phyloP scores from a whole-genome alignment of 2,329 filamentous ascomycete species.

The Aspergillus viridinutans region DNA sequence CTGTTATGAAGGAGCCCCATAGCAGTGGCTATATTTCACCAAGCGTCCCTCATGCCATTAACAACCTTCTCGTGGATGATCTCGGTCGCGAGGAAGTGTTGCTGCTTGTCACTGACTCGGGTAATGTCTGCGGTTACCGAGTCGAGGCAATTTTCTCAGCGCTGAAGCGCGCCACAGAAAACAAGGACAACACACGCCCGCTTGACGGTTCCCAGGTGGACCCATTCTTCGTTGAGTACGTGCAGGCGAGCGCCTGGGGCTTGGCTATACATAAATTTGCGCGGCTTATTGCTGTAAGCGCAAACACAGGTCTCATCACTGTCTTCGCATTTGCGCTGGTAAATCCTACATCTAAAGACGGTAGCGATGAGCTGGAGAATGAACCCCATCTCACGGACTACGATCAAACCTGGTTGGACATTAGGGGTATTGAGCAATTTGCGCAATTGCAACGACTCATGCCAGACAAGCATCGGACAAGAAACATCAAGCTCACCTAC shows the following conservation, averaged over 20 bases:
- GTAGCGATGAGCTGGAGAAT: conserved; percentile 13
- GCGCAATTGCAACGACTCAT: conserved; percentile 24
- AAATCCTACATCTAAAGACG: conserved; percentile 21
- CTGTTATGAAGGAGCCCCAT: conserved; percentile 34
- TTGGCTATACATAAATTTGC: conserved; percentile 74
- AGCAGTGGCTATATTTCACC: conserved; percentile 54
- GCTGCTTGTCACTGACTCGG: conserved; percentile 66
- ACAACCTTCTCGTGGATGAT: conserved; percentile 65
- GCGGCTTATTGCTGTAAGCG: conserved; percentile 80
- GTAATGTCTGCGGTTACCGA: conserved; percentile 69
- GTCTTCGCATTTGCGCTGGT: conserved; percentile 58
- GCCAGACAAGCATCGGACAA: conserved; percentile 31
- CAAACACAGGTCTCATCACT: conserved; percentile 62
- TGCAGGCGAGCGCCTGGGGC: conserved; percentile 81
- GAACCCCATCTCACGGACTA: conserved; percentile 14
- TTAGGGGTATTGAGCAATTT: conserved; percentile 23
- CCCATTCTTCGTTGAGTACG: conserved; percentile 70
- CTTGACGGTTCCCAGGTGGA: conserved; percentile 33
- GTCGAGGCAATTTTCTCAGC: conserved; percentile 50
- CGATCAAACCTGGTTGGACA: conserved; percentile 33
- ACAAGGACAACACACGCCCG: conserved; percentile 16
- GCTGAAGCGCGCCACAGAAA: conserved; percentile 33
- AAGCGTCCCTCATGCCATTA: conserved; percentile 57
- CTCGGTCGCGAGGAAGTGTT: conserved; percentile 68
- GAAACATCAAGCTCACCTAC: conserved; percentile 42